These are phyloP conservation scores for Somion occarium DNA, from an alignment of 1,284 basidiomycete genomes.

Conservation along the genomic window DNA sequence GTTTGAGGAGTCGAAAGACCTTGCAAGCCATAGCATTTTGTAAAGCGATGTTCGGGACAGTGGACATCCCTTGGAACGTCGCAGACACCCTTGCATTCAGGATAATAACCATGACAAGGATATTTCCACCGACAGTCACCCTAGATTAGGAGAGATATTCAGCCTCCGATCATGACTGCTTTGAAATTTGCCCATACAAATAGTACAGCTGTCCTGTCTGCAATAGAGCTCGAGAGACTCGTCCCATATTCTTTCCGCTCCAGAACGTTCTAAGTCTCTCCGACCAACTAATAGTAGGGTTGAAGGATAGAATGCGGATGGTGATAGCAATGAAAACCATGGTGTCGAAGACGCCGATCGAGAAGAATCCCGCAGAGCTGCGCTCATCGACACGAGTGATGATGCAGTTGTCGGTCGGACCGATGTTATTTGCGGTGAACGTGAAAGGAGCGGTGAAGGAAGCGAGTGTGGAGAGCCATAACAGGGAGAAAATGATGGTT, in stretches of 20 bases:
- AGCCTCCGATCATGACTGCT: too few species aligned
- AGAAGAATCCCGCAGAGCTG: background rate
- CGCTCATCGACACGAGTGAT: background rate
- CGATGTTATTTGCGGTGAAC: conserved; percentile 1
- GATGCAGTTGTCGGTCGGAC: background rate
- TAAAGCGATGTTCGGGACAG: conserved; percentile 1
- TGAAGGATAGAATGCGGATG: background rate
- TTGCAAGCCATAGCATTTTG: conserved; percentile 6
- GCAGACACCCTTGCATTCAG: background rate
- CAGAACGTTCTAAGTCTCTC: background rate
- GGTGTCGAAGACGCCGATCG: background rate
- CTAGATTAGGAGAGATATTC: background rate
- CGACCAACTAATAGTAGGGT: too few species aligned
- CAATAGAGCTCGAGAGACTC: background rate
- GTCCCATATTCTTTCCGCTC: background rate
- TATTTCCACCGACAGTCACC: conserved; percentile 2
- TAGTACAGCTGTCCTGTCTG: conserved; percentile 3
- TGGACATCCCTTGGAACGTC: conserved; percentile 1
- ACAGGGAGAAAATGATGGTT: background rate
- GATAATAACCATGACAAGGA: background rate
- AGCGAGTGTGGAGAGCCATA: conserved; percentile 1
- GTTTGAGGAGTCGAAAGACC: conserved; percentile 4
- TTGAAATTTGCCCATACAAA: conserved; percentile 3
- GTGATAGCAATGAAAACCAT: conserved; percentile 3
- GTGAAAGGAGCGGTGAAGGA: background rate